phyloP scores from a whole-genome alignment of 2,329 filamentous ascomycete genomes.

The Verruconis gallopava region DNA sequence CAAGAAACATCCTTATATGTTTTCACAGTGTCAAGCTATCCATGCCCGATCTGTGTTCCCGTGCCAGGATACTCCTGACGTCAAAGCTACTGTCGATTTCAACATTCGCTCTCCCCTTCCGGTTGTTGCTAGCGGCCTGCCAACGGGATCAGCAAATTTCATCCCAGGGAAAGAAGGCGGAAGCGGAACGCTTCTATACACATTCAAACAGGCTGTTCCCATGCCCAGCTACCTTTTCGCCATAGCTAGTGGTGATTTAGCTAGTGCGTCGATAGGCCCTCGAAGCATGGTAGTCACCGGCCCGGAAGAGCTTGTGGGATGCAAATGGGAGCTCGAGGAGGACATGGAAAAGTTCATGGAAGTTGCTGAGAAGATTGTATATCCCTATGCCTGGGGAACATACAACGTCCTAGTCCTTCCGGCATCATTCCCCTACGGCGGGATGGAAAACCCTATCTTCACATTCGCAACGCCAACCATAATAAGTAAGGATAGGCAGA shows the following conservation, averaged over 20 bases:
- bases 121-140: constrained; percentile 81
- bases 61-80: constrained; percentile 93
- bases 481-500: constrained; percentile 70
- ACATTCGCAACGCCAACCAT: constrained; percentile 93
- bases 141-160: constrained; percentile 39
- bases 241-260: constrained; percentile 74
- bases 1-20: constrained; percentile 94
- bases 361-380: constrained; percentile 66
- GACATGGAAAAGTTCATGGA: constrained; percentile 90
- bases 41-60: constrained; percentile 89
- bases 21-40: constrained; percentile 95
- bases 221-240: constrained; percentile 94
- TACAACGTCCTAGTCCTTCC: constrained; percentile 91
- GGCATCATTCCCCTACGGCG: constrained; percentile 66
- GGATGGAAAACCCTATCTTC: constrained; percentile 83
- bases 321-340: constrained; percentile 80
- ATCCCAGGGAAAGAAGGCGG: constrained; percentile 40
- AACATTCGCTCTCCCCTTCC: constrained; percentile 74
- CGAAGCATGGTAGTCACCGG: constrained; percentile 76
- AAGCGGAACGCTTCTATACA: constrained; percentile 51
- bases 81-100: constrained; percentile 91
- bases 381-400: constrained; percentile 84
- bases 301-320: constrained; percentile 70
- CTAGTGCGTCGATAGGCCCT: constrained; percentile 72
- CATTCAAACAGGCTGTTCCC: constrained; percentile 79